phyloP scores from a whole-genome alignment of 2,329 filamentous ascomycete species.

The Colletotrichum eleusines region DNA sequence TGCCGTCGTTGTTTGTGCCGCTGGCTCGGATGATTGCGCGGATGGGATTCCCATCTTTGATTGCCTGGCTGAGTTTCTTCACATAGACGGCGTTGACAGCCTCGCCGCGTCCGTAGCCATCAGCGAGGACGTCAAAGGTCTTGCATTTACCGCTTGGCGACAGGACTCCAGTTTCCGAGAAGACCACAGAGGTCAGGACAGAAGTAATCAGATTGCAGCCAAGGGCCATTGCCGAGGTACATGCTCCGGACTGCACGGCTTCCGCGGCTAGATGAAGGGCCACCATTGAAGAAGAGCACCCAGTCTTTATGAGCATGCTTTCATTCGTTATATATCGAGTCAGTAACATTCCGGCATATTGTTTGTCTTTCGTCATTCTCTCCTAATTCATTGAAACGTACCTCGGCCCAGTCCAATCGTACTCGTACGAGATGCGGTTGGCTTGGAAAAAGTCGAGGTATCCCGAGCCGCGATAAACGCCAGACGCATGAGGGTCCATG shows the following conservation, averaged over 20 bases:
- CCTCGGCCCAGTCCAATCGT: background rate
- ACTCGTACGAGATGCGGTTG: background rate
- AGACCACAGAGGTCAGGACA: background rate
- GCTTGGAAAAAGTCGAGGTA: background rate
- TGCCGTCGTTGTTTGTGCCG: slow-evolving; percentile 53
- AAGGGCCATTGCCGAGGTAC: background rate
- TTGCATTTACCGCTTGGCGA: slow-evolving; percentile 46
- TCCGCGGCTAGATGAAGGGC: background rate
- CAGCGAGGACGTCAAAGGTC: slow-evolving; percentile 54
- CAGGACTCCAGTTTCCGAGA: slow-evolving; percentile 46
- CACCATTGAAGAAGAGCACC: background rate
- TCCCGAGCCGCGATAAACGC: background rate
- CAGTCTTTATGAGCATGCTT: background rate
- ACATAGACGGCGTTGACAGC: slow-evolving; percentile 55
- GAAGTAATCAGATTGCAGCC: background rate
- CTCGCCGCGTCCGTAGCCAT: slow-evolving; percentile 59
- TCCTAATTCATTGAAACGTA: too few relatives aligned
- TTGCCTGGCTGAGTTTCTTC: slow-evolving; percentile 55
- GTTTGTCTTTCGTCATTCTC: too few relatives aligned
- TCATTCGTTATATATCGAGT: too few relatives aligned
- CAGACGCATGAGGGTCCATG: background rate
- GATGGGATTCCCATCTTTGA: slow-evolving; percentile 55
- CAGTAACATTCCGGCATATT: too few relatives aligned
- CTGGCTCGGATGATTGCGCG: slow-evolving; percentile 49
- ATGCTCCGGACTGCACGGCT: background rate